Conservation (phyloP, 169 alveolate species). For the Pseudocohnilembus persalinus region DNA sequence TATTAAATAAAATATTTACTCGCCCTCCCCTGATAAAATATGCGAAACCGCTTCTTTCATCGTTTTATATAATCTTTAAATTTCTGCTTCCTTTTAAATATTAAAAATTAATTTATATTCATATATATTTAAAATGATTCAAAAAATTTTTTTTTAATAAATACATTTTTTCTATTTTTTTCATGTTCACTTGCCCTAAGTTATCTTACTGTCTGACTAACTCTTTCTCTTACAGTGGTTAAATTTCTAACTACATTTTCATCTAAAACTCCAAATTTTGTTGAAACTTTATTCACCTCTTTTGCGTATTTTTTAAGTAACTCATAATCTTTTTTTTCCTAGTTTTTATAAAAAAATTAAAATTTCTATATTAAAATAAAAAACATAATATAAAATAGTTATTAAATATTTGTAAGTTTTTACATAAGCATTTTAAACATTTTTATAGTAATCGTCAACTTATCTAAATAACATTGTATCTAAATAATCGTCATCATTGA, state of each 20-base stretch:
- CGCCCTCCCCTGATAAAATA: constrained; percentile 25
- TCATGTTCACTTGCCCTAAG: background rate
- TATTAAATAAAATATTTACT: background rate
- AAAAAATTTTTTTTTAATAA: too few species aligned
- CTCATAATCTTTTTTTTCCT: background rate
- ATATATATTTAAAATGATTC: too few species aligned
- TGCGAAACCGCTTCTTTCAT: constrained; percentile 19
- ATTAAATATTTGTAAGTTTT: too few species aligned
- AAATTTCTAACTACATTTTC: background rate
- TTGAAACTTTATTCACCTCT: too few species aligned
- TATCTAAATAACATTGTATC: background rate
- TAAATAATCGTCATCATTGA: background rate
- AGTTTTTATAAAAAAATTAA: too few species aligned
- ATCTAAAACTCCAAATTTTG: too few species aligned
- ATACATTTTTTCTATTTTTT: background rate
- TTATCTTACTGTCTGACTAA: background rate
- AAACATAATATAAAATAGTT: background rate
- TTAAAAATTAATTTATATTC: too few species aligned
- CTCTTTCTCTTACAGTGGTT: background rate
- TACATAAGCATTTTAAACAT: background rate
- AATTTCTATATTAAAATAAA: background rate
- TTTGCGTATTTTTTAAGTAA: too few species aligned
- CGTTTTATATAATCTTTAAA: constrained; percentile 17
- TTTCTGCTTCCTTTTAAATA: constrained; percentile 8
- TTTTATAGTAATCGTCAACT: background rate